phyloP scores from a whole-genome alignment of 2,329 filamentous ascomycete genomes.

The Colletotrichum trifolii region DNA sequence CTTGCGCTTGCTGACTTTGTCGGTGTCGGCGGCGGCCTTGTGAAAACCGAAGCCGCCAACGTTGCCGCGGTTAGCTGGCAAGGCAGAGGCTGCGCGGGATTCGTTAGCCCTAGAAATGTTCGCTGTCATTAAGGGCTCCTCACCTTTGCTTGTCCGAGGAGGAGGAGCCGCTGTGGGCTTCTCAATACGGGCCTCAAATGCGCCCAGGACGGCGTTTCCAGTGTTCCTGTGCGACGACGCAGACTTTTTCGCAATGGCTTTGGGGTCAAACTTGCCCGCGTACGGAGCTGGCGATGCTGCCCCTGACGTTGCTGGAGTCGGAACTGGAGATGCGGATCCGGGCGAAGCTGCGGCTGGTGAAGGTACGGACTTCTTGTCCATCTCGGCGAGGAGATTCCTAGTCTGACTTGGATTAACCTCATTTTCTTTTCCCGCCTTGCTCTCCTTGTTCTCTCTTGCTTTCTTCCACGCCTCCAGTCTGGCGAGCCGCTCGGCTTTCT shows the following conservation, averaged over 20 bases:
- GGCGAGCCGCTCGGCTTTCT: constrained; percentile 82
- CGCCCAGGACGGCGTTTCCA: constrained; percentile 60
- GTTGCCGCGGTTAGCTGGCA: constrained; percentile 77
- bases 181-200: constrained; percentile 54
- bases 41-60: constrained; percentile 86
- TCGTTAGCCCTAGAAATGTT: constrained; percentile 40
- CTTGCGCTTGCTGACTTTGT: constrained; percentile 78
- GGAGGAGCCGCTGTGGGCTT: constrained; percentile 44
- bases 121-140: constrained; percentile 33
- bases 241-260: constrained; percentile 85
- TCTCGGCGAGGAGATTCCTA: constrained; percentile 76
- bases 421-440: constrained; percentile 78
- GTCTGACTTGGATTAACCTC: constrained; percentile 74
- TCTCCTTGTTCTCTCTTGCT: constrained; percentile 71
- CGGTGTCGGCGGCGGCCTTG: constrained; percentile 72
- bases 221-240: constrained; percentile 68
- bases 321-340: constrained; percentile 34
- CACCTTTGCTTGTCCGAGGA: constrained; percentile 51
- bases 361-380: constrained; percentile 73
- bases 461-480: constrained; percentile 93
- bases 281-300: constrained; percentile 69
- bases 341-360: constrained; percentile 61
- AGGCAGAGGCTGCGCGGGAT: constrained; percentile 56
- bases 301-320: constrained; percentile 54
- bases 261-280: constrained; percentile 86